Percentiles rank a stretch among this genome's conserved stretches.
These are phyloP conservation scores for Erysiphe neolycopersici DNA, from an alignment of 2,329 filamentous ascomycete genomes.

Conservation along the genomic window DNA sequence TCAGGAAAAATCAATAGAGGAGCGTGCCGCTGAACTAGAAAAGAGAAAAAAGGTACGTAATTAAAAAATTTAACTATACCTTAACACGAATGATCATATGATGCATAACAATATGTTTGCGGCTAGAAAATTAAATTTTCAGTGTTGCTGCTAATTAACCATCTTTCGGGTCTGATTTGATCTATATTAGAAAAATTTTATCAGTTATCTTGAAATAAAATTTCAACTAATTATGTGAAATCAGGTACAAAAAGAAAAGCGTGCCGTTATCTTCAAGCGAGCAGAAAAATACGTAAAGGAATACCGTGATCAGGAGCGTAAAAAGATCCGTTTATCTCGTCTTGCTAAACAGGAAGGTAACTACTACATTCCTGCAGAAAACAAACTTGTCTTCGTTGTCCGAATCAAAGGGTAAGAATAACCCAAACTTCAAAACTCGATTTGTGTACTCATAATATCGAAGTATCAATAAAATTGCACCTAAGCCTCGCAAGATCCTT, in stretches of 20 bases:
- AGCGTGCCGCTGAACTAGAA: slow-evolving; percentile 50
- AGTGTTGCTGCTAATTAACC: slow-evolving; percentile 96
- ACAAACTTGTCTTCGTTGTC: slow-evolving; percentile 91
- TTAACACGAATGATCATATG: slow-evolving; percentile 26
- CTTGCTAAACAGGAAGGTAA: slow-evolving; percentile 75
- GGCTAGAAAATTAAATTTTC: slow-evolving; percentile 64
- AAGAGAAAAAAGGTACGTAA: slow-evolving; percentile 60
- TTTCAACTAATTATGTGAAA: neutral
- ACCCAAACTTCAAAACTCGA: neutral
- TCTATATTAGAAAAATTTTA: slow-evolving; percentile 1
- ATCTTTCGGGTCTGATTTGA: slow-evolving; percentile 94
- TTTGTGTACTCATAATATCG: too few relatives aligned
- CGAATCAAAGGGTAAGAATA: slow-evolving; percentile 76
- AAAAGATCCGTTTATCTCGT: slow-evolving; percentile 85
- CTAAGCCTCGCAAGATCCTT: slow-evolving; percentile 99
- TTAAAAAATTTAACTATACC: slow-evolving; percentile 1
- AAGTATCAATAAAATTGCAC: slow-evolving; percentile 99
- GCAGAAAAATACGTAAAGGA: slow-evolving; percentile 99
- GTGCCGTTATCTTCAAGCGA: slow-evolving; percentile 96
- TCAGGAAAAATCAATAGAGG: slow-evolving; percentile 96
- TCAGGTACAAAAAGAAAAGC: slow-evolving; percentile 97
- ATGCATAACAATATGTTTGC: slow-evolving; percentile 66
- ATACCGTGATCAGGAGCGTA: slow-evolving; percentile 93
- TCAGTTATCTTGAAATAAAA: slow-evolving; percentile 7
- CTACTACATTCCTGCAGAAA: slow-evolving; percentile 84